Percentiles rank a stretch among this genome's conserved stretches.
Conservation (phyloP, 2,329 filamentous ascomycete genomes). For the Stagonosporopsis rhizophila region DNA sequence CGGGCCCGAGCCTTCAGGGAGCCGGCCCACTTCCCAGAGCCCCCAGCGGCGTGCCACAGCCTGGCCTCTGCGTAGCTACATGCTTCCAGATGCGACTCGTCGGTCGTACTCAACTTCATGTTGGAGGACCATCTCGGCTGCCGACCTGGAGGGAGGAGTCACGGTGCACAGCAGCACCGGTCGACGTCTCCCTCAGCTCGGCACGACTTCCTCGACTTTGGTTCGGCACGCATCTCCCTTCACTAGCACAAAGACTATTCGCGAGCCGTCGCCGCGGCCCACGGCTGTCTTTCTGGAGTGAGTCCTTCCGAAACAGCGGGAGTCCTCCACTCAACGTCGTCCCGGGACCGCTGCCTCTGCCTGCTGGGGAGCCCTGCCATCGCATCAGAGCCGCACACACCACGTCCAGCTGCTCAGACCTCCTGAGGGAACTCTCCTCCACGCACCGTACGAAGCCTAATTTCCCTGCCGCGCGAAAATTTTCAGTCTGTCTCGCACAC, state of each 20-base stretch:
- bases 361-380: conserved; percentile 41
- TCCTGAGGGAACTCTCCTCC: conserved; percentile 30
- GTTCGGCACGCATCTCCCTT: conserved; percentile 12
- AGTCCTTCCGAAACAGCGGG: conserved; percentile 35
- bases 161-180: too few relatives aligned
- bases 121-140: conserved; percentile 28
- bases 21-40: conserved; percentile 27
- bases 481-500: conserved; percentile 44
- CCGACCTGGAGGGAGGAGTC: too few relatives aligned
- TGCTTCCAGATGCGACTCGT: too few relatives aligned
- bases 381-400: conserved; percentile 45
- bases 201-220: conserved; percentile 22
- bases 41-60: conserved; percentile 11
- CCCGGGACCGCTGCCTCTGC: conserved; percentile 29
- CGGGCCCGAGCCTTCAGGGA: too few relatives aligned
- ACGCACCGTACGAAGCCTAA: conserved; percentile 39
- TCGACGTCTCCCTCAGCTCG: too few relatives aligned
- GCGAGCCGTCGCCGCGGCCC: conserved; percentile 31
- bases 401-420: conserved; percentile 37
- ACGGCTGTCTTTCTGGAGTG: conserved; percentile 25
- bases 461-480: conserved; percentile 46
- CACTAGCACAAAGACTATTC: conserved; percentile 30
- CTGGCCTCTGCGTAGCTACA: conserved; percentile 30
- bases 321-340: conserved; percentile 43
- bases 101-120: conserved; percentile 6